Evolutionary conservation across 2,329 filamentous ascomycete species (phyloP).

Genomic region (Diplodia corticola): DNA sequence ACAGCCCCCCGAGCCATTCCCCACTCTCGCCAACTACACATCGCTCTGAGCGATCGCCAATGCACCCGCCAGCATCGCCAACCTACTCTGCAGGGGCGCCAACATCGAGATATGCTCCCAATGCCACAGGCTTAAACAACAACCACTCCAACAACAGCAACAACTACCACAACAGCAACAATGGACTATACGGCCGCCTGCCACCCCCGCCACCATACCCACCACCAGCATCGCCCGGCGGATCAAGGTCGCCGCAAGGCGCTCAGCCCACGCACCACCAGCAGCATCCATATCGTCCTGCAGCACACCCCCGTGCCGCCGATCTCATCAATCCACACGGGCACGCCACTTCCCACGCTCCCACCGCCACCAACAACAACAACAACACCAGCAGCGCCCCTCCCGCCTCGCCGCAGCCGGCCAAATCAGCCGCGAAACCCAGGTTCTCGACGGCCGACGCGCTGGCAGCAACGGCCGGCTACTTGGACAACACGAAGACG

Average conservation of each 20-base stretch:
- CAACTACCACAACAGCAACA: background rate
- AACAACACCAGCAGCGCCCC: background rate
- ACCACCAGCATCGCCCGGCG: background rate
- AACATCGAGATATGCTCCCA: background rate
- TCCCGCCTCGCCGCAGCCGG: too few species aligned
- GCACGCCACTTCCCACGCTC: too few species aligned
- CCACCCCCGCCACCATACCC: background rate
- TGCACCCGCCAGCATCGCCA: background rate
- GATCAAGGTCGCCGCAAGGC: too few species aligned
- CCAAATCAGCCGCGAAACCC: background rate
- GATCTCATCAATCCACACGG: too few species aligned
- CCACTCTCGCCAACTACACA: background rate
- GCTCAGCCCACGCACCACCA: background rate
- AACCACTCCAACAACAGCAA: background rate
- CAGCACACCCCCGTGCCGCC: too few species aligned
- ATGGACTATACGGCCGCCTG: background rate
- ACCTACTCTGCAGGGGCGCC: background rate
- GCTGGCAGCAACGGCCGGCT: background rate
- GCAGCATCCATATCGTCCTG: too few species aligned
- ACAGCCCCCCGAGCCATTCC: background rate
- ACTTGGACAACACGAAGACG: background rate
- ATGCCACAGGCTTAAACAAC: background rate
- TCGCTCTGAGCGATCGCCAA: background rate
- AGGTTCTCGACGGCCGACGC: background rate
- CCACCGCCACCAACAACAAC: too few species aligned